Evolutionary conservation across 2,329 filamentous ascomycete genomes (phyloP).

Genomic region (Epichloe gansuensis): DNA sequence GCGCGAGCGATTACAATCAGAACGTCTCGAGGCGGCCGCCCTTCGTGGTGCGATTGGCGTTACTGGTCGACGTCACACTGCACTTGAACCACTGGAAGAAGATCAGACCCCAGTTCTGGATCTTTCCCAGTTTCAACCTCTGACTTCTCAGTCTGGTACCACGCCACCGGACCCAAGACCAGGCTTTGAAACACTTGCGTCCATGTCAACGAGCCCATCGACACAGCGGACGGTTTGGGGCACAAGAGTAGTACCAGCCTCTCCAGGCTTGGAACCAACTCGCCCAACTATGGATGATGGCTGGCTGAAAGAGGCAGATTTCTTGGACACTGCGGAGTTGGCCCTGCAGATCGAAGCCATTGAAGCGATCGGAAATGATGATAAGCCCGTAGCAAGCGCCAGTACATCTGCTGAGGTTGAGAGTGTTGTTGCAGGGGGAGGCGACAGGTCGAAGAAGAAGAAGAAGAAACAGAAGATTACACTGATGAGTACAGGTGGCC

Average conservation of each 20-base stretch:
- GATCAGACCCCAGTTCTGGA: constrained; percentile 30
- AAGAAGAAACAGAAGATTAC: constrained; percentile 64
- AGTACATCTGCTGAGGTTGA: constrained; percentile 7
- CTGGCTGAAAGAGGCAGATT: constrained; percentile 72
- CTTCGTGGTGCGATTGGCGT: constrained; percentile 39
- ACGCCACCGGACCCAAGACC: constrained; percentile 44
- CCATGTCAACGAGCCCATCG: constrained; percentile 69
- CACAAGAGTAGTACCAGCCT: constrained; percentile 54
- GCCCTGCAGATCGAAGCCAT: constrained; percentile 46
- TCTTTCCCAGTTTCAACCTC: constrained; percentile 51
- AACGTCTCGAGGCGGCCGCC: constrained; percentile 62
- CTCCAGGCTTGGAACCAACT: constrained; percentile 37
- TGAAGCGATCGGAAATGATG: constrained; percentile 23
- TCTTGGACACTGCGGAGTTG: constrained; percentile 50
- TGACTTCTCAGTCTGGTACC: constrained; percentile 36
- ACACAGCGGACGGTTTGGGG: constrained; percentile 80
- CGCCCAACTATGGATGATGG: constrained; percentile 50
- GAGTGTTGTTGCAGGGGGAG: constrained; percentile 16
- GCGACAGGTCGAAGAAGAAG: constrained; percentile 41
- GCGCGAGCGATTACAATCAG: constrained; percentile 68
- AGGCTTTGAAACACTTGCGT: constrained; percentile 57
- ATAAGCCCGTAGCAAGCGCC: constrained; percentile 7
- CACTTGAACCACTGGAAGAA: constrained; percentile 25
- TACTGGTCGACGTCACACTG: constrained; percentile 18
- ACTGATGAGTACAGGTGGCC: constrained; percentile 54